Base-by-base conservation (phyloP, 352 stramenopile genomes). In the Pythium brachiatum region DNA sequence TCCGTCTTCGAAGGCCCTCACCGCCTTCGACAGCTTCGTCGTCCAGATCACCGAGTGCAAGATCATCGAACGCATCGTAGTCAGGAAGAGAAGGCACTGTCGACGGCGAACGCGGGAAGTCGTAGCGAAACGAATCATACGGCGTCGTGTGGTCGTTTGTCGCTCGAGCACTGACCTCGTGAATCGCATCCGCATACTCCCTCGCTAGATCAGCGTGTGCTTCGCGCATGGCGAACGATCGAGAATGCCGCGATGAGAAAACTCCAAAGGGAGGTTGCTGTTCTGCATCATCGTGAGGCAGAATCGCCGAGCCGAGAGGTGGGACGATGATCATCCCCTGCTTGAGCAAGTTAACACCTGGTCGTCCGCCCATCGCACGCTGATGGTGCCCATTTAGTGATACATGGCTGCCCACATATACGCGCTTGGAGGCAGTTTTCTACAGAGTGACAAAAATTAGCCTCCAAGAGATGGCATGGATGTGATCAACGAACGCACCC, bases 251-350 rank as follows among this genome's bases (percentile, higher is more conserved):
- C 13, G 2, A 47, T 6, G 1, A 11, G 39, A 46, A 48, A 32
- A 51, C 27, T 20, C 47, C 48, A 8, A 18, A 15, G n/a, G 36
- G 15, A 27, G 48, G 44, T 36, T 59, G 51, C 2, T 27, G 13
- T 53, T 58, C 51, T 2, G 27, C 20, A 11, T 46, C 54, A 56
- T 36, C 50, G 51, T 62, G 48, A 2, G 73, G 68, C 12, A 81
- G 15, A 16, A 81, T 69, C 4, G 62, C 50, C 9, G 70, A 73
- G 8, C 70, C 59, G 6, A 81, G 62, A 8, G 73, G 69, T 12
- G 71, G 70, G 2, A 79, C 53, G 31, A 81, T 75, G 32, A 68
- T 61, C n/a, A 70, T 72, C 0, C 70, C 70, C 15, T 72, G 73
- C 44, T 71, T 75, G 11, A 81, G 31, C 50, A 69, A 50, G 27